phyloP scores from a whole-genome alignment of 208 protist species.

The Leishmania amazonensis region DNA sequence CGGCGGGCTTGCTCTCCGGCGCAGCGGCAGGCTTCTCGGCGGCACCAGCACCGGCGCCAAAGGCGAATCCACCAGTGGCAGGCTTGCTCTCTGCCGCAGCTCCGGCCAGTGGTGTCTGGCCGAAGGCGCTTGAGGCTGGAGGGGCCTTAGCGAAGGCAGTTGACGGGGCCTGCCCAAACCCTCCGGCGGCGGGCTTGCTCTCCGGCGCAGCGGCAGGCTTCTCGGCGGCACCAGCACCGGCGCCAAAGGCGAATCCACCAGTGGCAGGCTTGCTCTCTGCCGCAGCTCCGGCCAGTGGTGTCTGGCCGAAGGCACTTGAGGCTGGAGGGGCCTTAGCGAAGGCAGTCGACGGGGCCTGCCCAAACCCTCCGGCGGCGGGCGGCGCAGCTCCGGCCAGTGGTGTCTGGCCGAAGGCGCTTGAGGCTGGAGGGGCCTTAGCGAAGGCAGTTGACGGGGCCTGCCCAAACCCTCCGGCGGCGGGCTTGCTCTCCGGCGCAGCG shows the following conservation, averaged over 20 bases:
- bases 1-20: too few relatives aligned
- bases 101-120: too few relatives aligned
- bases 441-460: too few relatives aligned
- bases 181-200: background rate
- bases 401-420: too few relatives aligned
- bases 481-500: conserved; percentile 8
- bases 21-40: background rate
- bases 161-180: background rate
- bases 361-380: too few relatives aligned
- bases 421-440: too few relatives aligned
- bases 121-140: too few relatives aligned
- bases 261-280: background rate
- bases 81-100: background rate
- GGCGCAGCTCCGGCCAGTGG: too few relatives aligned
- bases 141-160: too few relatives aligned
- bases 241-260: background rate
- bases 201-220: conserved; percentile 11
- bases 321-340: too few relatives aligned
- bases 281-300: background rate
- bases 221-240: background rate
- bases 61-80: background rate
- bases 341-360: too few relatives aligned
- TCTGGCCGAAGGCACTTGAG: too few relatives aligned
- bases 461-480: background rate
- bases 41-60: background rate